Evolutionary conservation across 768 basidiomycete species (phyloP), one percentile per base, ranked within the genome.

Genomic region (Pulveroboletus ravenelii): DNA sequence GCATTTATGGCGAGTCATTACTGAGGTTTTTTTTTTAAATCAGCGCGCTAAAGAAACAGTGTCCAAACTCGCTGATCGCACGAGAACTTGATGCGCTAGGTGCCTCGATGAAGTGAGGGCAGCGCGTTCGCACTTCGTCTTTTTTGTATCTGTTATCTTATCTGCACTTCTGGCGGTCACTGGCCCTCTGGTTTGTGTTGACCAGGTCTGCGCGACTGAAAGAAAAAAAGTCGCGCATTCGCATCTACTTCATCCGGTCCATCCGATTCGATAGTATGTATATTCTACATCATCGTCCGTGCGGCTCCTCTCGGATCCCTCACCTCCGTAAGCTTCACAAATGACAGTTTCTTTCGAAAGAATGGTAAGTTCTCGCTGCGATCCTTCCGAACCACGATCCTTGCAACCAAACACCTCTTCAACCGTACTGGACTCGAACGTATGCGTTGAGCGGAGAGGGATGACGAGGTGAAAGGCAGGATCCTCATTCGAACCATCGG

Each of bases 41-140:
- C 53, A 94, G 92, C 52, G 77, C 89, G 55, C 66, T 94, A 56
- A 77, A 80, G 51, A 79, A 78, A 61, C 82, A 73, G 47, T 87
- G 84, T 57, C 92, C 93, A 12, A 92, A 93, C 65, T 82, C 86
- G 1, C 66, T 93, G 66, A 83, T 91, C 44, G 78, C 79, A 38
- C 73, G 93, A 45, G 93, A 95, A 65, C 68, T 93, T 18, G 87
- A 89, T 40, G 77, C 76, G 56, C 71, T 87, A 31, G 71, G 76
- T 12, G 64, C 78, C 8, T 76, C 77, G 3, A 88, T 89, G 85
- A 87, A 84, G 62, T 89, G 66, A 76, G n/a, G 42, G 3, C 30
- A 3, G 17, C 13, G 4, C 9, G 3, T 18, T 25, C 18, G 12
- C 8, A 20, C n/a, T 5, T 37, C 12, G 8, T 20, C 15, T n/a